A percentile compares a stretch with the other conserved stretches of the same genome.
Conservation (phyloP, 768 basidiomycete species). For the Auricularia sp. region DNA sequence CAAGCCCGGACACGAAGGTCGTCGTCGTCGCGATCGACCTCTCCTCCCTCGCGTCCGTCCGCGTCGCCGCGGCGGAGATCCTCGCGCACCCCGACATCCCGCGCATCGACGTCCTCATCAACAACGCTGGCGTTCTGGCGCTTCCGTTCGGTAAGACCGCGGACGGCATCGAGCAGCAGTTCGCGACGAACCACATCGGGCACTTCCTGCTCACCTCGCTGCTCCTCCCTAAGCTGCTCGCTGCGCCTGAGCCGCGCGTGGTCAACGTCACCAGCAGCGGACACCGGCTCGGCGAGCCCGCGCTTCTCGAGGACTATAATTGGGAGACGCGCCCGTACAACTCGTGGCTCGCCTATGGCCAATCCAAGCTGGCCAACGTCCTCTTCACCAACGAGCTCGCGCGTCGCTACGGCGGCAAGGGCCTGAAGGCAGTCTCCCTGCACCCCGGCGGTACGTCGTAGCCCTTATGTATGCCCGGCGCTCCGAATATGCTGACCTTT, state of each 20-base stretch:
- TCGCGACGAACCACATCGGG: conserved; percentile 7
- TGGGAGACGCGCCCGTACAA: not conserved
- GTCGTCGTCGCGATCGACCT: conserved; percentile 2
- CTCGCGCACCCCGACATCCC: not conserved
- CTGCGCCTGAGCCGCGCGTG: not conserved
- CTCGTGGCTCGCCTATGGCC: not conserved
- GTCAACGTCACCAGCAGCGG: not conserved
- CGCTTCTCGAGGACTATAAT: not conserved
- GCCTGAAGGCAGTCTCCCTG: not conserved
- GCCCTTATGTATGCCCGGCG: not conserved
- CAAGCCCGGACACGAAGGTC: not conserved
- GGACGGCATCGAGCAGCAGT: conserved; percentile 7
- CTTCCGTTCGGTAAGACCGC: not conserved
- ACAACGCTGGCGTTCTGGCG: conserved; percentile 1
- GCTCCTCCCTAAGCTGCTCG: conserved; percentile 3
- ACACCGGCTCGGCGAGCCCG: not conserved
- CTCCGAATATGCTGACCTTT: not conserved
- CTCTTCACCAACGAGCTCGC: conserved; percentile 11
- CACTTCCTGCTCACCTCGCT: conserved; percentile 6
- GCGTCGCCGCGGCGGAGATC: conserved; percentile 3
- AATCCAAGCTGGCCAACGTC: conserved; percentile 11
- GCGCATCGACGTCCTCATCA: conserved; percentile 6
- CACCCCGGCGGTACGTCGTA: not conserved
- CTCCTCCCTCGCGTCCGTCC: not conserved
- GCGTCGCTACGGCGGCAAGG: not conserved